Conservation (phyloP, 768 basidiomycete species). For the Macrolepiota fuliginosa region DNA sequence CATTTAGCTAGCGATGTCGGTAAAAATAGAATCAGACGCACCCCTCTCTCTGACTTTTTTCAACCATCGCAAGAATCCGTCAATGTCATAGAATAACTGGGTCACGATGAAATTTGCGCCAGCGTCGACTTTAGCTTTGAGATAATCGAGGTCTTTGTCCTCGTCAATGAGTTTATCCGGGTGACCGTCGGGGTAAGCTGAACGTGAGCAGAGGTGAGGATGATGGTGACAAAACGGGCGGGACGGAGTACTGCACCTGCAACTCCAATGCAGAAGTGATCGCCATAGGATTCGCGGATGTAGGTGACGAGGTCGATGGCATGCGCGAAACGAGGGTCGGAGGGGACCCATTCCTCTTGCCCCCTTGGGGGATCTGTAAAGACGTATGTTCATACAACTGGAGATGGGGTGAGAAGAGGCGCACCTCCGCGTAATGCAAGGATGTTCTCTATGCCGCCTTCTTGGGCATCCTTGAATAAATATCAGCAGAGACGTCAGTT, state of each 20-base stretch:
- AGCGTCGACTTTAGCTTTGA: conserved; percentile 88
- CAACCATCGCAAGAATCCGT: conserved; percentile 80
- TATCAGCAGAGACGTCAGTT: background rate
- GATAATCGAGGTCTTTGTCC: conserved; percentile 60
- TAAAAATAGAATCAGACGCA: conserved; percentile 28
- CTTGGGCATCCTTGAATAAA: conserved; percentile 63
- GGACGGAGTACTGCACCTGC: conserved; percentile 54
- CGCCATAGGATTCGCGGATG: conserved; percentile 58
- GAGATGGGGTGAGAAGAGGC: conserved; percentile 16
- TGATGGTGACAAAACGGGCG: background rate
- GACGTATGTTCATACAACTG: background rate
- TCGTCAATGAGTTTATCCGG: conserved; percentile 57
- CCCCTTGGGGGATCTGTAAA: conserved; percentile 85
- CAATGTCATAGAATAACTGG: conserved; percentile 96
- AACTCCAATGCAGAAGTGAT: conserved; percentile 91
- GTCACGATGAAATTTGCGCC: conserved; percentile 97
- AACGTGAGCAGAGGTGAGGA: conserved; percentile 10
- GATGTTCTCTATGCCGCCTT: conserved; percentile 81
- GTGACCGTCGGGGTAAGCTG: conserved; percentile 92
- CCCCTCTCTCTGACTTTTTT: conserved; percentile 69
- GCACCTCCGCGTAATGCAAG: conserved; percentile 90
- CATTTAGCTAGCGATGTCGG: background rate
- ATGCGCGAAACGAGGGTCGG: conserved; percentile 79
- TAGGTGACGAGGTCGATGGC: conserved; percentile 90
- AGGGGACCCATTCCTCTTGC: conserved; percentile 89